A percentile compares a stretch with the other conserved stretches of the same genome.
Evolutionary conservation across 2,329 filamentous ascomycete species (phyloP).

Genomic region (Fusarium tuaranense): DNA sequence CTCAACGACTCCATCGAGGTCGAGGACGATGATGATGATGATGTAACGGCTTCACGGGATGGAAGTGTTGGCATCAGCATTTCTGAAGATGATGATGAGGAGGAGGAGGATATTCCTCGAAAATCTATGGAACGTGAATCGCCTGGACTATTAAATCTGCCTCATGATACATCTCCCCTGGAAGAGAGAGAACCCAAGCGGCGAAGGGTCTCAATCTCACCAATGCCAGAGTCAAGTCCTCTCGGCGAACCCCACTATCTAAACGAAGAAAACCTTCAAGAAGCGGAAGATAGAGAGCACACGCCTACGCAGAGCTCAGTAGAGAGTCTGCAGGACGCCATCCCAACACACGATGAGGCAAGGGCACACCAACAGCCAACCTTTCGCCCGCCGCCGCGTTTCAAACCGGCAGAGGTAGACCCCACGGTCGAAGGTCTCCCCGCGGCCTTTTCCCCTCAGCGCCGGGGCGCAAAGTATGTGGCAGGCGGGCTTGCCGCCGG

Average conservation of each 20-base stretch:
- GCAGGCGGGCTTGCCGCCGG: conserved; percentile 53
- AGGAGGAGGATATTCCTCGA: background rate
- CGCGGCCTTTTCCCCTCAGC: conserved; percentile 52
- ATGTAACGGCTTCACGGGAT: conserved; percentile 29
- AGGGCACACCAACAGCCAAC: conserved; percentile 49
- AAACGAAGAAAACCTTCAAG: background rate
- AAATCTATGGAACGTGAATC: conserved; percentile 20
- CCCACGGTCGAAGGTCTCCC: conserved; percentile 38
- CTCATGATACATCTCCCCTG: conserved; percentile 15
- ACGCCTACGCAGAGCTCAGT: conserved; percentile 21
- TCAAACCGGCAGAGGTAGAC: conserved; percentile 49
- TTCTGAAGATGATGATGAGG: conserved; percentile 11
- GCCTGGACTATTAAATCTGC: background rate
- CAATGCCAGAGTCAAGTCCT: conserved; percentile 28
- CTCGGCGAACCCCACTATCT: background rate
- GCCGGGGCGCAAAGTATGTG: conserved; percentile 51
- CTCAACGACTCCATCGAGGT: conserved; percentile 46
- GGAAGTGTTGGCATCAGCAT: background rate
- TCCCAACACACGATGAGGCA: conserved; percentile 29
- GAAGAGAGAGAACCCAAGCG: conserved; percentile 43
- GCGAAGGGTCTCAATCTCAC: conserved; percentile 46
- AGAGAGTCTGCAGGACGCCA: conserved; percentile 24
- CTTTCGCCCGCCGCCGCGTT: conserved; percentile 54
- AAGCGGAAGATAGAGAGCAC: background rate
- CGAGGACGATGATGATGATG: conserved; percentile 44